A percentile compares a stretch with the other conserved stretches of the same genome.
phyloP scores from a whole-genome alignment of 1,284 basidiomycete species.

The Phylloporus sp. region DNA sequence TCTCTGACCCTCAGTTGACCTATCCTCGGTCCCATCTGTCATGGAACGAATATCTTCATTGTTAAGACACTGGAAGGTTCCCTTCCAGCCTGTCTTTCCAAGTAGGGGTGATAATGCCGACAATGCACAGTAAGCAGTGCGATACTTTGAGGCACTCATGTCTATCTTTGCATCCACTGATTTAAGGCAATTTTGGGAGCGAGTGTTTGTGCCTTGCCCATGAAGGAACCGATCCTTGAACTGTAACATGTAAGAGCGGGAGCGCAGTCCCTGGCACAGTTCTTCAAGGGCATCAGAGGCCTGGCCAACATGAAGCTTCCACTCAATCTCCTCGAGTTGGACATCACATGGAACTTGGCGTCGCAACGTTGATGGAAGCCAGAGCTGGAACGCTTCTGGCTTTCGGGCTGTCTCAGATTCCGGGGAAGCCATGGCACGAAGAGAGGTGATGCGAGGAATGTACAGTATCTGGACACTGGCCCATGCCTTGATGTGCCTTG shows the following conservation, averaged over 20 bases:
- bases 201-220: conserved; percentile 10
- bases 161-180: conserved; percentile 5
- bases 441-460: conserved; percentile 5
- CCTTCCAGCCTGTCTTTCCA: conserved; percentile 1
- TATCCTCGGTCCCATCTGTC: background rate
- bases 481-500: conserved; percentile 3
- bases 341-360: background rate
- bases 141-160: conserved; percentile 2
- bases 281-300: conserved; percentile 10
- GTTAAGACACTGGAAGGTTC: background rate
- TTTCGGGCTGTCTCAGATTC: background rate
- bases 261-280: background rate
- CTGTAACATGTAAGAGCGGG: conserved; percentile 2
- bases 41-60: conserved; percentile 1
- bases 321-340: conserved; percentile 5
- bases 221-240: conserved; percentile 11
- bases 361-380: background rate
- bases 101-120: background rate
- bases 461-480: conserved; percentile 16
- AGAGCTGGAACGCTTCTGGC: background rate
- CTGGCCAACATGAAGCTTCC: conserved; percentile 1
- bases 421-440: background rate
- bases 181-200: conserved; percentile 5
- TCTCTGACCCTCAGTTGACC: background rate
- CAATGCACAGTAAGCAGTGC: background rate